These are phyloP conservation scores for Vachellia pachyceras DNA, from an alignment of 306 rosid species.

Conservation along the genomic window DNA sequence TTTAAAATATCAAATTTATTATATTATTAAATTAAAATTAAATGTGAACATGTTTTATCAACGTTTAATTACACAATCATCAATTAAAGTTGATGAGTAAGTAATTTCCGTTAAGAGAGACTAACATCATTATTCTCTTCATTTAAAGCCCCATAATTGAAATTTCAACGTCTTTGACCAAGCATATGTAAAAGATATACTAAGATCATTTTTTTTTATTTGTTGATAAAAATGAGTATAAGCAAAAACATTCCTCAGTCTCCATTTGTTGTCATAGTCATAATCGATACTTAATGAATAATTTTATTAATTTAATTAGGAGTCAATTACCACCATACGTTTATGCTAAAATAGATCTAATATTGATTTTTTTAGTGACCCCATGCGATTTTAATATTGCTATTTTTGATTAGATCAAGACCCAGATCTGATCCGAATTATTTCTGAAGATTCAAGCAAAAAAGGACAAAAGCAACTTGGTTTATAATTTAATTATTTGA, in stretches of 20 bases:
- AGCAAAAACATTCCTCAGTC: constrained; percentile 5
- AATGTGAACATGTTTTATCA: too few species aligned
- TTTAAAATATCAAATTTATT: too few species aligned
- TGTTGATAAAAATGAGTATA: too few species aligned
- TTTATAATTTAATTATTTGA: neutral
- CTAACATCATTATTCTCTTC: too few species aligned
- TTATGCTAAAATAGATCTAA: neutral
- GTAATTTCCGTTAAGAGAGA: too few species aligned
- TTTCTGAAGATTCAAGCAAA: neutral
- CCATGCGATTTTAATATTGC: neutral
- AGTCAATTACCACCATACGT: neutral
- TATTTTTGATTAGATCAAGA: neutral
- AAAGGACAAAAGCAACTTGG: neutral
- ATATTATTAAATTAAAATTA: too few species aligned
- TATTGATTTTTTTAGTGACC: neutral
- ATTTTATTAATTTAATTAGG: neutral
- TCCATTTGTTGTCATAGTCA: neutral
- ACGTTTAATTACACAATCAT: too few species aligned
- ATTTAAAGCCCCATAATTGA: neutral
- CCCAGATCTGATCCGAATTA: constrained; percentile 2
- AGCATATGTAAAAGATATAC: too few species aligned
- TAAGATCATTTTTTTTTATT: too few species aligned
- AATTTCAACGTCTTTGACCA: neutral
- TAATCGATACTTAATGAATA: neutral
- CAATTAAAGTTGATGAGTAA: too few species aligned